phyloP scores from a whole-genome alignment of 805 yeast species.

The Starmerella scarabaei region DNA sequence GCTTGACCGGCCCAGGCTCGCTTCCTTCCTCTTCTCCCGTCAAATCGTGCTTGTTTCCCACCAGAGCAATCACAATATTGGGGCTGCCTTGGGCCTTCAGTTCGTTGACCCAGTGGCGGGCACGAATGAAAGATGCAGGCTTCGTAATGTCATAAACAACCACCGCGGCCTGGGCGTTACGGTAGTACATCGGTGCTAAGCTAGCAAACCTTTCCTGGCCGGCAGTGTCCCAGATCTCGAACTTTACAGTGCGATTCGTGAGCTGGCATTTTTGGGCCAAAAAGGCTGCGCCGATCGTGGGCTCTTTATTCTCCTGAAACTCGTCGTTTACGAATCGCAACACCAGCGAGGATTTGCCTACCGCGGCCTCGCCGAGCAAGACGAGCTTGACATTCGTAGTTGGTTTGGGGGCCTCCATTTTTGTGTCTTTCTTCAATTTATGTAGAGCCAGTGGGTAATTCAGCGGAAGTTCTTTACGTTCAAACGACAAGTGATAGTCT shows the following conservation, averaged over 20 bases:
- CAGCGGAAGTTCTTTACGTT: too few species aligned
- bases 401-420: constrained; percentile 29
- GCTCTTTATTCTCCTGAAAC: constrained; percentile 93
- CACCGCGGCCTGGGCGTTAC: constrained; percentile 93
- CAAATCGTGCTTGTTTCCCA: constrained; percentile 84
- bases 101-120: constrained; percentile 96
- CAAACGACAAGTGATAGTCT: too few species aligned
- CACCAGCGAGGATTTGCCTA: constrained; percentile 88
- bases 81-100: constrained; percentile 90
- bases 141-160: constrained; percentile 93
- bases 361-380: constrained; percentile 93
- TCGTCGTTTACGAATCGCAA: constrained; percentile 87
- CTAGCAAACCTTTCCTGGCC: constrained; percentile 97
- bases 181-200: constrained; percentile 91
- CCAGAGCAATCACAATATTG: constrained; percentile 81
- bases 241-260: constrained; percentile 71
- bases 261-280: constrained; percentile 85
- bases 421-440: too few species aligned
- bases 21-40: constrained; percentile 33
- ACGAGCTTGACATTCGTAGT: constrained; percentile 77
- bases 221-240: constrained; percentile 64
- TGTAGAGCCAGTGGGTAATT: too few species aligned
- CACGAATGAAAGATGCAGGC: constrained; percentile 88
- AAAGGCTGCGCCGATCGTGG: constrained; percentile 97
- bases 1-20: constrained; percentile 23